Evolutionary conservation across 805 yeast species (phyloP), one percentile per base, ranked within the genome.

Genomic region (Barnettozyma siamensis): DNA sequence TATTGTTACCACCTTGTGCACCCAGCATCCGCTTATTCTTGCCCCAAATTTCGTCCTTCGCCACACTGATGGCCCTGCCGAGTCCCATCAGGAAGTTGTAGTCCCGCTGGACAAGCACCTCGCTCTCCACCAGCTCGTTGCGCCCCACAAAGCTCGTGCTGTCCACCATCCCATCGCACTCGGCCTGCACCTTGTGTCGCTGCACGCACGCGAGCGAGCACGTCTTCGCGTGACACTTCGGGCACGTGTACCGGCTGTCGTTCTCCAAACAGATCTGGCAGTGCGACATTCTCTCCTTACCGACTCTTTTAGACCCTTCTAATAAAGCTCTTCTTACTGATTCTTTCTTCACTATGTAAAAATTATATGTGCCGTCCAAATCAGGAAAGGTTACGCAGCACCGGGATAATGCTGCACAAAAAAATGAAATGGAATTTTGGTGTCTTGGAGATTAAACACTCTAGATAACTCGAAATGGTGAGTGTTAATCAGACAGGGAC

Each of bases 201-300:
- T 75, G 77, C 21, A 83, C 85, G 64, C 96, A 89, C 8, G 53
- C 69, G 7, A 85, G 56, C 0, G 84, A 77, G 57, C 97, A 89
- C 0, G 91, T 83, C 42, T 64, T 69, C 5, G 66, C 58, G 6
- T 64, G 63, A 55, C 97, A 89, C 15, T 82, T 80, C 0, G 96
- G 96, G 59, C 97, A 89, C 12, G 72, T 78, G 58, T 89, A 89
- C 53, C 80, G 83, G 42, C 69, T 66, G 20, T 50, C 58, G 5
- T 63, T 53, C 16, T 51, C 52, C 10, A 59, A 56, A 48, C 85
- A 79, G 15, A 76, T 63, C 42, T 61, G 66, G 49, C 83, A 79
- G n/a, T 29, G 24, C 5, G 17, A 23, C 35, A 39, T 39, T 21
- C 24, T 21, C 9, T n/a, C n/a, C n/a, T n/a, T n/a, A n/a, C n/a